A percentile compares a stretch with the other conserved stretches of the same genome.
phyloP scores from a whole-genome alignment of 2,329 filamentous ascomycete species.

The Diaporthe amygdali region DNA sequence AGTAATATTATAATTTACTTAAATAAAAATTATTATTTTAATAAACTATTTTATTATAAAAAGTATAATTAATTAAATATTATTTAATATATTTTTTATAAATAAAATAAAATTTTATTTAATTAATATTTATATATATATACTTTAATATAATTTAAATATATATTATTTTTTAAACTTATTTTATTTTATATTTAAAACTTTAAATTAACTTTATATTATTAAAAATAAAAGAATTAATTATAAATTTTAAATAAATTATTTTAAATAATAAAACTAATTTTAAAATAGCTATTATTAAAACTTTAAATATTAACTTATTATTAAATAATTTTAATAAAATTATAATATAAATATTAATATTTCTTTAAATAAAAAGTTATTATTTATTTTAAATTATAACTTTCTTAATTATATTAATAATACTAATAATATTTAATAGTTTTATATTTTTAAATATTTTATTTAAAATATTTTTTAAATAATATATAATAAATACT shows the following conservation, averaged over 20 bases:
- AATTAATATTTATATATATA: not conserved
- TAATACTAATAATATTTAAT: not conserved
- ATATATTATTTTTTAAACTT: not conserved
- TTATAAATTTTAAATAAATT: not conserved
- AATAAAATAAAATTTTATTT: not conserved
- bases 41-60: not conserved
- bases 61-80: not conserved
- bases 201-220: not conserved
- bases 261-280: not conserved
- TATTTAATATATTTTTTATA: not conserved
- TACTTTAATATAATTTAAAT: not conserved
- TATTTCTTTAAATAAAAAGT: not conserved
- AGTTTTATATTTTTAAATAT: not conserved
- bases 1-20: too few relatives aligned
- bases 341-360: not conserved
- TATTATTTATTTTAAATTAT: not conserved
- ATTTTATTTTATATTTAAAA: not conserved
- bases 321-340: not conserved
- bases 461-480: not conserved
- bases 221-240: not conserved
- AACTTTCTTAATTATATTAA: not conserved
- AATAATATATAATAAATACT: too few relatives aligned
- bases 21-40: too few relatives aligned
- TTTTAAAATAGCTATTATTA: not conserved
- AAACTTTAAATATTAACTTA: not conserved